These are phyloP conservation scores for Nigrospora osmanthi DNA, from an alignment of 2,329 filamentous ascomycete species.

Conservation along the genomic window DNA sequence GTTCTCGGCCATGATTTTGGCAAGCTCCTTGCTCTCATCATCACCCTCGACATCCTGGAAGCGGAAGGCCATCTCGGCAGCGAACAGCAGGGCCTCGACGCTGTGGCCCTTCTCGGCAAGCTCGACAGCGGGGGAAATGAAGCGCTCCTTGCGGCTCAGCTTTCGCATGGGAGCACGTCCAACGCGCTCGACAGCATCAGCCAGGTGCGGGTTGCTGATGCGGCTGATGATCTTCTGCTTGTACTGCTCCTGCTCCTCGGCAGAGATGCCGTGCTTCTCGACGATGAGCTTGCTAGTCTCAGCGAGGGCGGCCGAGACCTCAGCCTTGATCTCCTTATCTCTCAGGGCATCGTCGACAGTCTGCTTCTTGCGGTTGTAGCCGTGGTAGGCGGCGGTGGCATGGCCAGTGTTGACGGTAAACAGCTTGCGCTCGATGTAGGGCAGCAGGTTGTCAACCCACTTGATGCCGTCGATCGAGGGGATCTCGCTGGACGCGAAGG, in stretches of 20 bases:
- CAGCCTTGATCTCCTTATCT: constrained; percentile 69
- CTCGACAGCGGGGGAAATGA: constrained; percentile 85
- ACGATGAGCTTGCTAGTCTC: constrained; percentile 86
- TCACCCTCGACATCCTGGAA: constrained; percentile 94
- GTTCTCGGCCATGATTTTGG: constrained; percentile 73
- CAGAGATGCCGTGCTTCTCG: constrained; percentile 73
- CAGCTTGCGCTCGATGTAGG: constrained; percentile 98
- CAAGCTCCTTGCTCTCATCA: constrained; percentile 79
- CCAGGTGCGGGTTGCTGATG: constrained; percentile 87
- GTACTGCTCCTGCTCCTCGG: constrained; percentile 73
- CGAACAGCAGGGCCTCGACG: constrained; percentile 67
- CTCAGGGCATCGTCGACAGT: constrained; percentile 85
- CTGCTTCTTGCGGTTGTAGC: constrained; percentile 75
- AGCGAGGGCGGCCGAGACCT: constrained; percentile 71
- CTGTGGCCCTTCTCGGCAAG: constrained; percentile 74
- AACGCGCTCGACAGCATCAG: constrained; percentile 91
- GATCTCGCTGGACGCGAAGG: constrained; percentile 64
- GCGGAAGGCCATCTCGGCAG: constrained; percentile 84
- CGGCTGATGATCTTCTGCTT: constrained; percentile 86
- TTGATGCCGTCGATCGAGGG: constrained; percentile 82
- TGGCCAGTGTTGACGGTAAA: constrained; percentile 99
- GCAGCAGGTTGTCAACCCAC: constrained; percentile 84
- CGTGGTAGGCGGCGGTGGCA: constrained; percentile 92
- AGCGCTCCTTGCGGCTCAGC: constrained; percentile 89
- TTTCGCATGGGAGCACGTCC: constrained; percentile 92